Base-by-base conservation (phyloP, 192 early-diverging fungal species). In the Mortierella alpina region DNA sequence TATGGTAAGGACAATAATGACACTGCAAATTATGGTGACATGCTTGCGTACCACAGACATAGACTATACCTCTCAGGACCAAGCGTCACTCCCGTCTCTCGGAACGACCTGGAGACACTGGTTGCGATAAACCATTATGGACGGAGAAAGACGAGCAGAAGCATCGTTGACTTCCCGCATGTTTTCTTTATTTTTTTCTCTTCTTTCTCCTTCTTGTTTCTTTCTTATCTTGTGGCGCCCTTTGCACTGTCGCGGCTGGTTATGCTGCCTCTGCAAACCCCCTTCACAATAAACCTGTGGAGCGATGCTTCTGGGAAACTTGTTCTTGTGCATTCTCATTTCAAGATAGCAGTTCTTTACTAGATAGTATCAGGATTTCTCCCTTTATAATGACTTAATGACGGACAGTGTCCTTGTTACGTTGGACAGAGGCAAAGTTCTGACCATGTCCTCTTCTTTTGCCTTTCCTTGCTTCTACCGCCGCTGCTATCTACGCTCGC, bases 1-100 rank as follows among this genome's bases (percentile, higher is more conserved):
- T 41, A 58, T 78, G 64, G 64, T 63, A 78, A 72, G 70, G 15
- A 55, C 40, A 55, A 20, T n/a, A 61, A 58, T 22, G 31, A 58
- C 41, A 6, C 56, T 39, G 18, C 18, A 78, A 64, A 65, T 42
- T 44, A 54, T 65, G 63, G 31, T 31, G 31, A 31, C 31, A 31
- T 31, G 31, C 31, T 31, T 31, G 31, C 31, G 31, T 31, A 31
- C 3, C 31, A 31, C 31, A 31, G 20, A 14, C 55, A 14, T 57
- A 10, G 18, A 41, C 13, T 7, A 48, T 39, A 0, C 11, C 10
- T 20, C 47, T 63, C 50, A 45, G 47, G 61, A 63, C 61, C 61
- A 49, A 31, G 31, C 31, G 31, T 31, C 31, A 31, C 31, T 31
- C 31, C 31, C 31, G 3, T 31, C 31, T 31, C 3, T 31, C 31